phyloP scores from a whole-genome alignment of 1,139 yeast species.

The Pneumocystis murina region DNA sequence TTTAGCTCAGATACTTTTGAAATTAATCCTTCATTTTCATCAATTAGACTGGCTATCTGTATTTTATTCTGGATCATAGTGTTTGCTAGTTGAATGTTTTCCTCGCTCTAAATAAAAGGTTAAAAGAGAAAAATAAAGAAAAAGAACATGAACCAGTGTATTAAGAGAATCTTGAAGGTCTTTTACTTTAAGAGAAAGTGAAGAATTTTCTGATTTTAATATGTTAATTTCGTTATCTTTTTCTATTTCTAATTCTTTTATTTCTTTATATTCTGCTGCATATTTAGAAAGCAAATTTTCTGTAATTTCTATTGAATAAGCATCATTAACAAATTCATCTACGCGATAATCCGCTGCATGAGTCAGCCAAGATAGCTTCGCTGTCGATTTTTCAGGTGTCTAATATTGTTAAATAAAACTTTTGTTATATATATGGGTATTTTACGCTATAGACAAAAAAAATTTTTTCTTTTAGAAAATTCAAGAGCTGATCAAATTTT shows the following conservation, averaged over 20 bases:
- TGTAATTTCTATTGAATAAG: constrained; percentile 53
- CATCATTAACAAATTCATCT: constrained; percentile 63
- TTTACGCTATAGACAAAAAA: constrained; percentile 51
- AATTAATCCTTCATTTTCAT: constrained; percentile 45
- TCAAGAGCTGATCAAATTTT: constrained; percentile 59
- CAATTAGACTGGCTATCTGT: constrained; percentile 48
- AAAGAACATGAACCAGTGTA: constrained; percentile 22
- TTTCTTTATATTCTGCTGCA: constrained; percentile 58
- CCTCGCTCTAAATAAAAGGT: constrained; percentile 35
- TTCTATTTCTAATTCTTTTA: constrained; percentile 51
- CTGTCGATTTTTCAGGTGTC: constrained; percentile 4
- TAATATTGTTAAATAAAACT: constrained; percentile 6
- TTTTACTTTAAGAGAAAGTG: constrained; percentile 57
- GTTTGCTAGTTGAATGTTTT: constrained; percentile 64
- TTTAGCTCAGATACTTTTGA: constrained; percentile 40
- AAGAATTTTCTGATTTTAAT: constrained; percentile 51
- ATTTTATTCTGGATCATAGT: constrained; percentile 53
- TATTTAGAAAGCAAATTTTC: constrained; percentile 60
- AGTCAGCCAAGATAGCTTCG: constrained; percentile 3
- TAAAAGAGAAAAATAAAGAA: neutral
- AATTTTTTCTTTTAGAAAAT: constrained; percentile 60
- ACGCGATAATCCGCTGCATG: constrained; percentile 22
- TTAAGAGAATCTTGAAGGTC: constrained; percentile 59
- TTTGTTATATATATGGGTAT: constrained; percentile 2
- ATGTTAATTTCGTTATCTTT: constrained; percentile 57